A percentile compares a stretch with the other conserved stretches of the same genome.
These are phyloP conservation scores for Coemansia sp. DNA, from an alignment of 192 early-diverging fungal species.

Conservation along the genomic window DNA sequence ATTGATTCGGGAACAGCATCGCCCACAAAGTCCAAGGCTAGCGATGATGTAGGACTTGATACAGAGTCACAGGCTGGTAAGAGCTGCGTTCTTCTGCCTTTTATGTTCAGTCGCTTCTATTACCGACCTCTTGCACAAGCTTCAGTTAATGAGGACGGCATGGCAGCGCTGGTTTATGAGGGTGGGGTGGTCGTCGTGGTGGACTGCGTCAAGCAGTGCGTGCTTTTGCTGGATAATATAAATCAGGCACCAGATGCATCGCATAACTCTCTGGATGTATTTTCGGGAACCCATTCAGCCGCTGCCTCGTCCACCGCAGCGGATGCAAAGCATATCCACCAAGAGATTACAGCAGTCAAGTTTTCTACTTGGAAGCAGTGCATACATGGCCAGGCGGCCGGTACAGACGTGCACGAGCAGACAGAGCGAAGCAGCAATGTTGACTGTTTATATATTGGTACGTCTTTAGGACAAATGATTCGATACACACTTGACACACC, in stretches of 20 bases:
- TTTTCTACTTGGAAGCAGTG: background rate
- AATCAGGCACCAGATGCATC: slow-evolving; percentile 13
- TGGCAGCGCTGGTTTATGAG: slow-evolving; percentile 16
- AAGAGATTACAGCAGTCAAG: background rate
- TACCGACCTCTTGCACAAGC: slow-evolving; percentile 4
- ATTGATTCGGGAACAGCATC: slow-evolving; percentile 3
- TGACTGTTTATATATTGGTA: slow-evolving; percentile 16
- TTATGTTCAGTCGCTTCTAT: slow-evolving; percentile 35
- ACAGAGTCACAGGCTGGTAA: no score
- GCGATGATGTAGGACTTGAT: no score
- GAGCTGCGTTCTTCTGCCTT: slow-evolving; percentile 18
- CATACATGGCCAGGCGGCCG: no score
- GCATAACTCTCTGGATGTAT: slow-evolving; percentile 6
- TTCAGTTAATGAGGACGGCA: slow-evolving; percentile 14
- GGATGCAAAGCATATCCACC: no score
- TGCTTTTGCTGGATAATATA: slow-evolving; percentile 35
- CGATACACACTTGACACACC: slow-evolving; percentile 6
- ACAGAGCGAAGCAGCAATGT: background rate
- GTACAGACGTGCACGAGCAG: no score
- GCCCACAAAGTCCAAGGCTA: background rate
- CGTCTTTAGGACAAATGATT: slow-evolving; percentile 22
- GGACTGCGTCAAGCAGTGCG: slow-evolving; percentile 23
- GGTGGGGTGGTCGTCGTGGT: slow-evolving; percentile 32
- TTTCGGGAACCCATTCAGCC: no score
- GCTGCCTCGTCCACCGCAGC: no score